phyloP scores from a whole-genome alignment of 768 basidiomycete genomes.

The Neoboletus magnificus region DNA sequence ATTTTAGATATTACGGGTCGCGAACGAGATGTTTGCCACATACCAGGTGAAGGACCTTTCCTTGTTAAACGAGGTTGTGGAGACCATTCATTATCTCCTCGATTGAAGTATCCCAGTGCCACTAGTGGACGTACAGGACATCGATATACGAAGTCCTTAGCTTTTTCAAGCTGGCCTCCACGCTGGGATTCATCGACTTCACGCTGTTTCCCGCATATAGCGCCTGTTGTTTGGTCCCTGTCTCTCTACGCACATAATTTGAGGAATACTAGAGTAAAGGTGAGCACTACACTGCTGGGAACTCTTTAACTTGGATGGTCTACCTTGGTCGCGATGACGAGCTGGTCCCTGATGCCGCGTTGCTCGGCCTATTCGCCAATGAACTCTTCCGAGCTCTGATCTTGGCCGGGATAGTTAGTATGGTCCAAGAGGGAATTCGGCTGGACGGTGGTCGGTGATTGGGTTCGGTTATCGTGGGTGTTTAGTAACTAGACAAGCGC shows the following conservation, averaged over 20 bases:
- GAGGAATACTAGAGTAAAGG: slow-evolving; percentile 10
- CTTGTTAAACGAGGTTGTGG: not conserved
- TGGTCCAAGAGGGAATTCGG: not conserved
- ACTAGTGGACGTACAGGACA: not conserved
- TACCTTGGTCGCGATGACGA: not conserved
- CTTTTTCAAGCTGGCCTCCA: not conserved
- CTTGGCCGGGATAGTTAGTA: not conserved
- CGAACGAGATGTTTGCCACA: not conserved
- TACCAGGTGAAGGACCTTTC: not conserved
- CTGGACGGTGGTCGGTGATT: too few species aligned
- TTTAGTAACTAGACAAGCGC: too few species aligned
- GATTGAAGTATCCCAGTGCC: not conserved
- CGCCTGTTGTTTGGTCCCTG: slow-evolving; percentile 10
- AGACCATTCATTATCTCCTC: not conserved
- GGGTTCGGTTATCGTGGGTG: too few species aligned
- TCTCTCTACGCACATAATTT: slow-evolving; percentile 13
- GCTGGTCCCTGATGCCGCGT: not conserved
- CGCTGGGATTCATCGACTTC: not conserved
- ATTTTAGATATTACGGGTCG: not conserved
- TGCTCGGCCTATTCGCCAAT: not conserved
- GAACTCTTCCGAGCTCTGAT: not conserved
- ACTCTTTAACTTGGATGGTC: too few species aligned
- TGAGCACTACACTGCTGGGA: slow-evolving; percentile 4
- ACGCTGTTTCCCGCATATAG: not conserved
- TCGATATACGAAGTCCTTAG: not conserved